These are phyloP conservation scores for Leccinum fallax DNA, from an alignment of 1,284 basidiomycete species.

Conservation along the genomic window DNA sequence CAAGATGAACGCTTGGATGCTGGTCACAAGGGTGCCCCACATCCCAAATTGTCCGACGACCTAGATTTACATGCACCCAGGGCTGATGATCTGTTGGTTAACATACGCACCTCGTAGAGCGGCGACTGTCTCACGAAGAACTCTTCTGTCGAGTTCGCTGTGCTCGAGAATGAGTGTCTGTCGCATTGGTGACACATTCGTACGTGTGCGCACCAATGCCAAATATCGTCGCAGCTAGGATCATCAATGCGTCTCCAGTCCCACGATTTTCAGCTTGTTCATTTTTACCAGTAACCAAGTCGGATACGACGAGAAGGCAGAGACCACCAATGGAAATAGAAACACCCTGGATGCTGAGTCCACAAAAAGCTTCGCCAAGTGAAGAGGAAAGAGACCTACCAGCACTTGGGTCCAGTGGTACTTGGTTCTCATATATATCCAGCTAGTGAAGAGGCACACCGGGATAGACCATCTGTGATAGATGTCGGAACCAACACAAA, in stretches of 20 bases:
- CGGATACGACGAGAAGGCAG: conserved; percentile 73
- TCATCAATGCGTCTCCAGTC: conserved; percentile 82
- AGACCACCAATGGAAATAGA: conserved; percentile 72
- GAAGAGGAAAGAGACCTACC: conserved; percentile 38
- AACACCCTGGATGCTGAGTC: conserved; percentile 53
- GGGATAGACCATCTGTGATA: conserved; percentile 77
- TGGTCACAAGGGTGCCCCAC: conserved; percentile 78
- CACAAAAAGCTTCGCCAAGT: not conserved
- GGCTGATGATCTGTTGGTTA: not conserved
- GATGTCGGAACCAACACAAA: conserved; percentile 5
- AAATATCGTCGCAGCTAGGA: conserved; percentile 81
- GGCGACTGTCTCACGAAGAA: conserved; percentile 79
- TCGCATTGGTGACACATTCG: not conserved
- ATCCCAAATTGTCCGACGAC: conserved; percentile 84
- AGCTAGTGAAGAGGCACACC: conserved; percentile 77
- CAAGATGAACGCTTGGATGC: conserved; percentile 69
- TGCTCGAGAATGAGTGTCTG: not conserved
- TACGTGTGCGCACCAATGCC: conserved; percentile 66
- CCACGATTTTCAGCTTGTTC: conserved; percentile 61
- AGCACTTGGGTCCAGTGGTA: conserved; percentile 84
- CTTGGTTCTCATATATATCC: conserved; percentile 75
- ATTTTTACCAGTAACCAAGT: conserved; percentile 68
- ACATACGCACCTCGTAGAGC: conserved; percentile 63
- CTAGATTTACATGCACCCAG: conserved; percentile 27
- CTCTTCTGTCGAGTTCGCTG: conserved; percentile 85